Conservation (phyloP, 2,329 filamentous ascomycete species). For the Nigrospora sphaerica region DNA sequence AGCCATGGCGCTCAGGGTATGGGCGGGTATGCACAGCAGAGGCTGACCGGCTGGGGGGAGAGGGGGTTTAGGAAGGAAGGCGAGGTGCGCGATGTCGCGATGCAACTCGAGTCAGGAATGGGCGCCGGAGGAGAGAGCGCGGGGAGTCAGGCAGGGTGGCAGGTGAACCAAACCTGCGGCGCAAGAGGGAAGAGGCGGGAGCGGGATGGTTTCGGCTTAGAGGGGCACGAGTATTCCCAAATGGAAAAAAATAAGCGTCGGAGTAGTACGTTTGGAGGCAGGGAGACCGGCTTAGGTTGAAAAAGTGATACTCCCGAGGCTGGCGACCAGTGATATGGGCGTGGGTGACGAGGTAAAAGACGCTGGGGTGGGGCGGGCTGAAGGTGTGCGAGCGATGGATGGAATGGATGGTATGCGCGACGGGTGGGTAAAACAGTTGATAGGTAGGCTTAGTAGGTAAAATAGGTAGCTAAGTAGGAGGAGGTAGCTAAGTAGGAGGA, state of each 20-base stretch:
- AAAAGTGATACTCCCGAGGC: constrained; percentile 1
- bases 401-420: neutral
- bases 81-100: too few species aligned
- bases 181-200: neutral
- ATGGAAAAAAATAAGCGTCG: neutral
- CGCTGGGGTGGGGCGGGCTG: neutral
- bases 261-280: neutral
- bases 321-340: neutral
- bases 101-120: too few species aligned
- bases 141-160: too few species aligned
- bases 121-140: too few species aligned
- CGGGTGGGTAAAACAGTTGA: too few species aligned
- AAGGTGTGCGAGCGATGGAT: neutral
- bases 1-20: constrained; percentile 1
- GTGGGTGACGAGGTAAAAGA: neutral
- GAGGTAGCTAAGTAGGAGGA: too few species aligned
- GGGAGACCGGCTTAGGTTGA: neutral
- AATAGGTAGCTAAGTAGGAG: too few species aligned
- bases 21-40: neutral
- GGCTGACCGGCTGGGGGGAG: too few species aligned
- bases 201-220: constrained; percentile 2
- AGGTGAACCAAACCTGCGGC: too few species aligned
- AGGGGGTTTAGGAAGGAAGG: too few species aligned
- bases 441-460: too few species aligned
- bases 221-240: constrained; percentile 2